Base-by-base conservation (phyloP, 441 rosid genomes). In the Codiaeum variegatum region DNA sequence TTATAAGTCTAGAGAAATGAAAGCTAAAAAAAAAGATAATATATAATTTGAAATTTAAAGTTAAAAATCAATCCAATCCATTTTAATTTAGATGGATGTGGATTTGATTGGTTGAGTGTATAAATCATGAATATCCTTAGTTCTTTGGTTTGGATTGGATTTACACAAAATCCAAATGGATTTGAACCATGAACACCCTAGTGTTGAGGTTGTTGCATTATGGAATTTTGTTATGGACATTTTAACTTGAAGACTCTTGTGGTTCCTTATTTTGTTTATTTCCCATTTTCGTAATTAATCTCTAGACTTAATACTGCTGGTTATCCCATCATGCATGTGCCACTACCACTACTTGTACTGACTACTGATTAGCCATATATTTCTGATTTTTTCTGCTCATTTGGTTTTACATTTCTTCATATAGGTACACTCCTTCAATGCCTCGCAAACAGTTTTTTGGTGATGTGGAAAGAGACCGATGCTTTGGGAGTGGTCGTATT, bases 371-470 rank as follows among this genome's bases (percentile, higher is more conserved):
- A 40, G 52, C 34, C 31, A 32, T 16, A 29, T 16, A 44, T 61
- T 55, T 67, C 62, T 52, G 51, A 42, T 61, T 63, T 66, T 63
- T 76, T 52, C 31, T 46, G 34, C 72, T 80, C 23, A 72, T 67
- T 46, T 32, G 66, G 6, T 44, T 4, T 26, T 69, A 24, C 2
- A 1, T 65, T 70, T 67, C 54, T 65, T 68, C 46, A 42, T 75
- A 69, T 73, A 90, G 98, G 84, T 90, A 83, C 75, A 84, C 88
- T 54, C 95, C 90, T 34, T 82, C 86, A 42, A 82, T 86, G 85
- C 89, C 96, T 71, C 83, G 26, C 29, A 83, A 79, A 75, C 96
- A 87, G 76, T 86, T 89, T 23, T 94, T 91, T 69, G 91, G 92
- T 77, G 90, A 87, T 60, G 69, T 73, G 75, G 91, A 82, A 75